phyloP scores from a whole-genome alignment of 2,329 filamentous ascomycete species.

The Colletotrichum sp. region DNA sequence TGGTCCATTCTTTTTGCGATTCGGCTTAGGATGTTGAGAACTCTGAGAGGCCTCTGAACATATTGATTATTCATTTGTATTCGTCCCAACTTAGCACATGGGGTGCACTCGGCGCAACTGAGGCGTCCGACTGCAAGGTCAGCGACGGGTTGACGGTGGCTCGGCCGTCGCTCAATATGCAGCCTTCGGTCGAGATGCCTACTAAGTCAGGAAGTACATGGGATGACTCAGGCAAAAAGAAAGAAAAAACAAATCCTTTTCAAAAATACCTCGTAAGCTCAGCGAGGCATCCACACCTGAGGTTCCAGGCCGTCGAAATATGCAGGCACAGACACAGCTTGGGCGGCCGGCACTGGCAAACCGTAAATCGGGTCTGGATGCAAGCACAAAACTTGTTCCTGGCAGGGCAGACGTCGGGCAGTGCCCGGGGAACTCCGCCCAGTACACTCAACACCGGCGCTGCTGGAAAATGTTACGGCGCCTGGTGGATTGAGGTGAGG shows the following conservation, averaged over 20 bases:
- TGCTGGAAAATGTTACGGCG: background rate
- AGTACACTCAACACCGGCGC: background rate
- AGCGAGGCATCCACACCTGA: background rate
- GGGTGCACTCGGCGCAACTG: background rate
- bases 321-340: conserved; percentile 1
- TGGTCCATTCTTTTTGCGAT: background rate
- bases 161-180: background rate
- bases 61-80: background rate
- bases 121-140: background rate
- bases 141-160: background rate
- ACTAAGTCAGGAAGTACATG: background rate
- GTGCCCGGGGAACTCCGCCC: background rate
- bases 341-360: background rate
- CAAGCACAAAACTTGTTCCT: conserved; percentile 13
- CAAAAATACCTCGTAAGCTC: background rate
- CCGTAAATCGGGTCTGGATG: background rate
- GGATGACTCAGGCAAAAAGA: conserved; percentile 3
- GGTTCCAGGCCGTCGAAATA: background rate
- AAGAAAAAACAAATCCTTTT: background rate
- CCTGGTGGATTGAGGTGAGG: rapidly evolving
- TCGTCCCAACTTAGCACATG: background rate
- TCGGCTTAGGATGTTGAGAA: background rate
- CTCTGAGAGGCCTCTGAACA: background rate
- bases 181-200: background rate
- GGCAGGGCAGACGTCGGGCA: background rate